Base-by-base conservation (phyloP, 331 rosid genomes). In the Rhamnella rubrinervis region DNA sequence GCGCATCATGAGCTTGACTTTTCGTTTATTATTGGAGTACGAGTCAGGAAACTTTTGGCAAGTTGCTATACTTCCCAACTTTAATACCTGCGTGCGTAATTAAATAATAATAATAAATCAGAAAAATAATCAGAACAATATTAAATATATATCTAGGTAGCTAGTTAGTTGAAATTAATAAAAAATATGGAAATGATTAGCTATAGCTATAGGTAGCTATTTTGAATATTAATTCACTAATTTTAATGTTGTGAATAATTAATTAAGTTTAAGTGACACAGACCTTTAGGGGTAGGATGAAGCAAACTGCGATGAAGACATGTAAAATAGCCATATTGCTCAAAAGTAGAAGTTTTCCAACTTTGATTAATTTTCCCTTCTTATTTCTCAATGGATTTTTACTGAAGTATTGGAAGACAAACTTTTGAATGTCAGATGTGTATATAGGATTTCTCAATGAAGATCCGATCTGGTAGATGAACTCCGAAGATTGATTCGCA, bases 391-490 rank as follows among this genome's bases (percentile, higher is more conserved):
- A 79, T 8, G 96, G 96, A 17, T 79, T 81, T 37, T 63, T 35
- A 0, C 63, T 47, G 75, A 89, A 89, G 78, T 89, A 85, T 64
- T 63, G 73, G 1, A n/a, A 31, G 11, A 2, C 0, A 5, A 37
- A 72, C 0, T 81, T 81, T 3, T 16, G 55, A 3, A 82, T 53
- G 52, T 63, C 55, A 0, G 0, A 1, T 71, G 76, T 71, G 39
- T 4, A 75, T 2, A 79, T 1, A 0, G 92, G 85, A 61, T 86
- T 86, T 52, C 75, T 63, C 17, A 74, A 31, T 3, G 96, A 89
- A 53, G 88, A 78, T 18, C 90, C 85, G 49, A 89, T 79, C 0
- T 89, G 92, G 40, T 89, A 89, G 58, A 89, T 86, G 17, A 41
- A 23, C 21, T 18, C 61, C 58, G 55, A 58, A 0, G 67, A 57